These are phyloP conservation scores for Podaxis sp. DNA, from an alignment of 768 basidiomycete species.

Conservation along the genomic window DNA sequence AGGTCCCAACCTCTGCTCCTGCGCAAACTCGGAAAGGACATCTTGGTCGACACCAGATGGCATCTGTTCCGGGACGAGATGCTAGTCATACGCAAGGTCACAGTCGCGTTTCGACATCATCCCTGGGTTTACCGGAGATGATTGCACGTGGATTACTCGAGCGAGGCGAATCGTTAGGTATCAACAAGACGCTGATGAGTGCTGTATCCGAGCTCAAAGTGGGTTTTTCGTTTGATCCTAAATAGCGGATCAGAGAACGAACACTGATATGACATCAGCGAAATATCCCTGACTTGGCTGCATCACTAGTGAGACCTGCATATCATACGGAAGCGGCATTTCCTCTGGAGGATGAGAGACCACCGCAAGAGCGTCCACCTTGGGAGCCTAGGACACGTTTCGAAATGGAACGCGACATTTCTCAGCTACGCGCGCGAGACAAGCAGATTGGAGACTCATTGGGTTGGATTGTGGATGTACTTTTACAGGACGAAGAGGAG, in stretches of 20 bases:
- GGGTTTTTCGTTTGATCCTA: constrained; percentile 18
- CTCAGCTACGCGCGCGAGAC: constrained; percentile 50
- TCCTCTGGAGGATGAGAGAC: constrained; percentile 59
- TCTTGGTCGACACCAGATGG: constrained; percentile 17
- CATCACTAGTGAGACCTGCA: constrained; percentile 58
- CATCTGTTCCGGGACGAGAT: constrained; percentile 15
- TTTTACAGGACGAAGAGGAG: constrained; percentile 52
- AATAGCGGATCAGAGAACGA: background rate
- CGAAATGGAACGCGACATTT: constrained; percentile 65
- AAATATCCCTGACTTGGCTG: constrained; percentile 82
- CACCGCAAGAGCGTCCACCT: constrained; percentile 52
- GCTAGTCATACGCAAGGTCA: constrained; percentile 18
- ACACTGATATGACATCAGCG: constrained; percentile 40
- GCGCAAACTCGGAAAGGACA: constrained; percentile 5
- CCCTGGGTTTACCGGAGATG: constrained; percentile 63
- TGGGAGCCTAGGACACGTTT: constrained; percentile 70
- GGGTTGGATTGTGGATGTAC: constrained; percentile 68
- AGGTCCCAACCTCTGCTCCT: constrained; percentile 45
- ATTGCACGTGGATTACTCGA: constrained; percentile 71
- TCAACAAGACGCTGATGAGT: constrained; percentile 78
- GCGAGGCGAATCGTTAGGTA: constrained; percentile 74
- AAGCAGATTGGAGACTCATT: constrained; percentile 65
- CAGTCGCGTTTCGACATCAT: constrained; percentile 36
- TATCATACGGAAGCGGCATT: constrained; percentile 45
- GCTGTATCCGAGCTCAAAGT: constrained; percentile 78